Base-by-base conservation (phyloP, 2,329 filamentous ascomycete genomes). In the Dactylellina cionopaga region DNA sequence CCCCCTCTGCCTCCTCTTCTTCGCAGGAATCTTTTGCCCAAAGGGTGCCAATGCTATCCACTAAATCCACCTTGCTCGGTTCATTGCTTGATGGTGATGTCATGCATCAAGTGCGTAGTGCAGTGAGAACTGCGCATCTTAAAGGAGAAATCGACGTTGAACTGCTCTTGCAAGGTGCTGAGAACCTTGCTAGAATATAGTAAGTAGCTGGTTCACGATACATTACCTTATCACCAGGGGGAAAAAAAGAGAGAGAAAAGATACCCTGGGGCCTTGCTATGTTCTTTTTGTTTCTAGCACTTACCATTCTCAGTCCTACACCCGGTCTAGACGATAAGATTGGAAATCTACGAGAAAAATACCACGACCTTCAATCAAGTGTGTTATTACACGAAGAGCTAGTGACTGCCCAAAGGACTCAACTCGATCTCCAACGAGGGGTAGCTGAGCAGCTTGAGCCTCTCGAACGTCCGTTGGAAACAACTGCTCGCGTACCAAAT, bases 81-180 rank as follows among this genome's bases (percentile, higher is more conserved):
- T 65, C 68, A 1, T 31, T 72, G 10, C 22, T 72, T 5, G 68
- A 72, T 25, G 59, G 59, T 5, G 65, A 64, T 37, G 46, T 72
- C 11, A 63, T 72, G 17, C 56, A 72, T 15, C 68, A 72, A 46
- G 43, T 72, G 27, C 68, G 62, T 5, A 65, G 44, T 17, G 54
- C 68, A 7, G 51, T 72, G n/a, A 59, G 22, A 9, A 64, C 44
- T 11, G 27, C 59, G 3, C 43, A 65, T 51, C 37, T 72, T 6
- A 72, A 72, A 29, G 68, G 68, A 35, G 68, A 72, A 15, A 17
- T 72, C 15, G 68, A 72, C 15, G 68, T 72, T 33, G 59, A 65
- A 25, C 24, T 72, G 7, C 29, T 72, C 3, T 39, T 72, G 3
- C 68, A 58, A 22, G 68, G 68, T 17, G 68, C 68, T 17, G 51